phyloP scores from a whole-genome alignment of 2,329 filamentous ascomycete genomes.

The Bimuria novae-zelandiae region DNA sequence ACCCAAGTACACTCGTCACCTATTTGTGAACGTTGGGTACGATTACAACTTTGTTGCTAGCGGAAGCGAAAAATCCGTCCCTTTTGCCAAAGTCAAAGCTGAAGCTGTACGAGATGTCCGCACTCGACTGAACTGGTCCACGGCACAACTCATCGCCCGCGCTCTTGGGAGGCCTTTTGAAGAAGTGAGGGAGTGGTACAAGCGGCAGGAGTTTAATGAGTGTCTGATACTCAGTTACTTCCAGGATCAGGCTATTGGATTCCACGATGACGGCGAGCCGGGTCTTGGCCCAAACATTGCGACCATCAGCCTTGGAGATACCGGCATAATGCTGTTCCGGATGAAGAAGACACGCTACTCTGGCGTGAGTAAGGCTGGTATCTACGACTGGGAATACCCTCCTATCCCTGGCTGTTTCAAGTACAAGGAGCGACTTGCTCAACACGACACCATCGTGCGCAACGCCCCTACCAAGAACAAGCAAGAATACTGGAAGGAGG shows the following conservation, averaged over 20 bases:
- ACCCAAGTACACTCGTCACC: slow-evolving; percentile 58
- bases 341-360: slow-evolving; percentile 58
- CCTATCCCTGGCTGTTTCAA: slow-evolving; percentile 36
- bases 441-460: slow-evolving; percentile 21
- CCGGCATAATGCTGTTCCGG: slow-evolving; percentile 62
- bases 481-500: slow-evolving; percentile 35
- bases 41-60: slow-evolving; percentile 69
- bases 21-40: slow-evolving; percentile 63
- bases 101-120: slow-evolving; percentile 56
- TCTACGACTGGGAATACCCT: slow-evolving; percentile 35
- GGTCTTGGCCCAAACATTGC: slow-evolving; percentile 67
- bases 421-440: slow-evolving; percentile 42
- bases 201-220: slow-evolving; percentile 62
- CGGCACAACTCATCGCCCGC: slow-evolving; percentile 47
- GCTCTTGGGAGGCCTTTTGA: slow-evolving; percentile 15
- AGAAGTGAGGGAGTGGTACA: slow-evolving; percentile 12
- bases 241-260: slow-evolving; percentile 62
- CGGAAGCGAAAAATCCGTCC: slow-evolving; percentile 37
- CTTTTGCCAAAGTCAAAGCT: slow-evolving; percentile 33
- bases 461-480: slow-evolving; percentile 29
- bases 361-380: slow-evolving; percentile 40
- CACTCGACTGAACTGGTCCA: slow-evolving; percentile 61
- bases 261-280: slow-evolving; percentile 69
- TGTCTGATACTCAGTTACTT: slow-evolving; percentile 67
- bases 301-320: slow-evolving; percentile 61